A percentile compares a stretch with the other conserved stretches of the same genome.
phyloP scores from a whole-genome alignment of 1,284 basidiomycete genomes.

The Sanguinoderma infundibulare region DNA sequence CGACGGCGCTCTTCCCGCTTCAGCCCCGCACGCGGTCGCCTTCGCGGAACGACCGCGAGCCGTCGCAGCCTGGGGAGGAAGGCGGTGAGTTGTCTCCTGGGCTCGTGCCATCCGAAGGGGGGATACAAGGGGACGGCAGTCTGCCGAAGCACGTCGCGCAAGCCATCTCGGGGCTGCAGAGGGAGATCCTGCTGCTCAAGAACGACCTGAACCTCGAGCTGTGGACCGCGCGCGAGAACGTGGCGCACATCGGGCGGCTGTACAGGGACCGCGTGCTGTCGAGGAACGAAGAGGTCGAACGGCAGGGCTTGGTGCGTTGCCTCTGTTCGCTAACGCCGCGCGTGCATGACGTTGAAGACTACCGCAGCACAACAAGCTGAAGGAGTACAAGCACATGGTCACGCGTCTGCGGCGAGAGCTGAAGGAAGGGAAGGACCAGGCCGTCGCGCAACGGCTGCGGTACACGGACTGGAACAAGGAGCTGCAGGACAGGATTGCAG shows the following conservation, averaged over 20 bases:
- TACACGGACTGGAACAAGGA: slow-evolving; percentile 77
- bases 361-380: slow-evolving; percentile 73
- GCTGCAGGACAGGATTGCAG: slow-evolving; percentile 66
- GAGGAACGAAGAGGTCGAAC: slow-evolving; percentile 75
- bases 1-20: slow-evolving; percentile 25
- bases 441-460: slow-evolving; percentile 64
- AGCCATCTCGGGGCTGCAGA: slow-evolving; percentile 70
- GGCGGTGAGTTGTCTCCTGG: slow-evolving; percentile 4
- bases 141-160: slow-evolving; percentile 55
- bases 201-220: slow-evolving; percentile 84
- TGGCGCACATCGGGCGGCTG: slow-evolving; percentile 77
- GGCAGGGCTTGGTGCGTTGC: slow-evolving; percentile 75
- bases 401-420: slow-evolving; percentile 64
- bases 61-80: slow-evolving; percentile 16
- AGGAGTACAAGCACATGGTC: slow-evolving; percentile 71
- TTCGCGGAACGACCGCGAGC: slow-evolving; percentile 24
- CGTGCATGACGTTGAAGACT: neutral
- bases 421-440: slow-evolving; percentile 66
- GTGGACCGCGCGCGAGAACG: slow-evolving; percentile 79
- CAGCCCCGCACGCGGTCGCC: slow-evolving; percentile 26
- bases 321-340: neutral
- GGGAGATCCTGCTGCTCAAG: slow-evolving; percentile 71
- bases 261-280: slow-evolving; percentile 75
- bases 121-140: slow-evolving; percentile 6
- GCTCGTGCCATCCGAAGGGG: neutral